Evolutionary conservation across 2,329 filamentous ascomycete species (phyloP), one percentile per base, ranked within the genome.

Genomic region (Colletotrichum ledebouriae): DNA sequence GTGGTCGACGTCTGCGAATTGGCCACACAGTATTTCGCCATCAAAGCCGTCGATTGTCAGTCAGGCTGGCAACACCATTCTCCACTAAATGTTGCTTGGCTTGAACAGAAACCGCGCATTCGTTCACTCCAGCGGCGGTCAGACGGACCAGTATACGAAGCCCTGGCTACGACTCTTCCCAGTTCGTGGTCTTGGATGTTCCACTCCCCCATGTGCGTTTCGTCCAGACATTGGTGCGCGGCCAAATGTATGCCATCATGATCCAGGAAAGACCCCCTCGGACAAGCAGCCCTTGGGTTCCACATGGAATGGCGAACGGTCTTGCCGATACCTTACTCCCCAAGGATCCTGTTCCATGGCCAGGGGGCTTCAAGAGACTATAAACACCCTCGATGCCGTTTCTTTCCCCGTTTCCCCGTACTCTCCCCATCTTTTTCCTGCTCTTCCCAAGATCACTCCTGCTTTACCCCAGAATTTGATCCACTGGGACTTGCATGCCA

Each of bases 191-290:
- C 66, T 65, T 56, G 66, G 37, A 66, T 42, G 56, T 65, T 37
- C 66, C 66, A 69, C 66, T 69, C 66, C 25, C 66, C 56, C 66
- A 59, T 59, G 13, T 29, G 4, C 17, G 42, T 49, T n/a, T 6
- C 50, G 56, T 37, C n/a, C 10, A 15, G 20, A 29, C 34, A 69
- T 69, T 69, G 55, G 61, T 42, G 22, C 49, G 25, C n/a, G 37
- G 42, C 42, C 29, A 29, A 9, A 55, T 37, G 34, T 69, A 17
- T 60, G 20, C 49, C 33, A 50, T 34, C 56, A 55, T 53, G 47
- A 33, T 25, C 15, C 50, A 6, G 22, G 25, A 56, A 50, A 12
- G 17, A 2, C 29, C 41, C 49, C 55, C 56, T 65, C 65, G 47
- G 22, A 50, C 60, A 41, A 29, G 60, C 22, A 44, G 6, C 22